Conservation (phyloP, 495 filamentous ascomycete species). For the Pyrenula aspistea region DNA sequence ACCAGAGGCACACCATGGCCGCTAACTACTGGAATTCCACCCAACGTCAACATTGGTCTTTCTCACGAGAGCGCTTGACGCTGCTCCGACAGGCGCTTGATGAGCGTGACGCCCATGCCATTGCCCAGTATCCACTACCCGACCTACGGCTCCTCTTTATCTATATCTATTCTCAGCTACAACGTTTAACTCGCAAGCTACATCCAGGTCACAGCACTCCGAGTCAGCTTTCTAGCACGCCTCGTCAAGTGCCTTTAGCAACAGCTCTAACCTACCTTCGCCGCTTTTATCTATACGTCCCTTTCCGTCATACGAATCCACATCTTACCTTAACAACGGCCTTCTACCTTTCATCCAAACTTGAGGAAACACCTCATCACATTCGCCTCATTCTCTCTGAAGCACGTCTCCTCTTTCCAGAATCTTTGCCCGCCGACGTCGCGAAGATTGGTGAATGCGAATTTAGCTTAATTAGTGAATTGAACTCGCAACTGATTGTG, state of each 20-base stretch:
- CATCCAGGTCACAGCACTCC: not conserved
- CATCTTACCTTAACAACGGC: slow-evolving; percentile 85
- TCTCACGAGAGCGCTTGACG: slow-evolving; percentile 64
- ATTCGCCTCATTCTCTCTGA: slow-evolving; percentile 80
- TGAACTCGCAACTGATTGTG: slow-evolving; percentile 87
- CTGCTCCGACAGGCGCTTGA: slow-evolving; percentile 61
- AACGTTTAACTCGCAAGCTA: slow-evolving; percentile 67
- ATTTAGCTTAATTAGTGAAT: slow-evolving; percentile 88
- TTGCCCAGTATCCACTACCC: slow-evolving; percentile 71
- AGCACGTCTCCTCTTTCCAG: slow-evolving; percentile 79
- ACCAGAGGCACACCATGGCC: slow-evolving; percentile 48
- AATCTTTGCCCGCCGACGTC: slow-evolving; percentile 70
- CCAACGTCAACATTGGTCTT: slow-evolving; percentile 82
- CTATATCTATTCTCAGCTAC: slow-evolving; percentile 80
- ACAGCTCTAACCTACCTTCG: slow-evolving; percentile 93
- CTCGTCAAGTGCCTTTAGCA: slow-evolving; percentile 84
- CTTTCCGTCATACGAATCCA: slow-evolving; percentile 86
- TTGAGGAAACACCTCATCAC: slow-evolving; percentile 96
- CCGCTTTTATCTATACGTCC: slow-evolving; percentile 83
- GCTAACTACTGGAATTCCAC: slow-evolving; percentile 96
- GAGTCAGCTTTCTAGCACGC: slow-evolving; percentile 16
- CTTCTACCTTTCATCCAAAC: slow-evolving; percentile 92
- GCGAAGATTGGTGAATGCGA: slow-evolving; percentile 90
- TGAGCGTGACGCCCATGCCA: slow-evolving; percentile 54
- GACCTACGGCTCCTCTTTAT: slow-evolving; percentile 75